Evolutionary conservation across 2,329 filamentous ascomycete genomes (phyloP), one percentile per base, ranked within the genome.

Genomic region (Xylariaceae sp.): DNA sequence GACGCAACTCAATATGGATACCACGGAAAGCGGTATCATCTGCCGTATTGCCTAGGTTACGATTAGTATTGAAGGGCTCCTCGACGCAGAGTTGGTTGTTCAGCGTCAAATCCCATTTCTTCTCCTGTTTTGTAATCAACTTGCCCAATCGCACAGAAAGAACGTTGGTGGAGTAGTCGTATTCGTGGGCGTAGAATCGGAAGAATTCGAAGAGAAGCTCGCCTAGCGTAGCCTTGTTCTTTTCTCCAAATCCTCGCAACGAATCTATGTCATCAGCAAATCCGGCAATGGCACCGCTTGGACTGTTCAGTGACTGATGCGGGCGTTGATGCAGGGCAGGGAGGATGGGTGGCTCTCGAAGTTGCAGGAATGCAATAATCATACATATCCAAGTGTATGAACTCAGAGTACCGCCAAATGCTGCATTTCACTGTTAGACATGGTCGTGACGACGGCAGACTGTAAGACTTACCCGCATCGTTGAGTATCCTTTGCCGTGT

Each of bases 341-440:
- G 18, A 99, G 76, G 57, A 99, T 84, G 0, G 93, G 89, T 13
- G 91, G 89, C 61, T 88, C 82, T 68, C 92, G 86, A 55, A 91
- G 88, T 75, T 99, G 94, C 30, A 99, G 82, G 71, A 97, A 99
- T 67, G 92, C 95, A 72, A 99, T 88, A 66, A 97, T 96, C 81
- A 99, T 85, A 75, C 94, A 99, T 72, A 97, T 97, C 94, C 94
- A 99, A 18, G 94, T 97, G 72, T 99, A 99, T 15, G 94, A 99
- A 74, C 93, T 97, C 61, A 99, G 81, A 5, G 94, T 99, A 59
- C 91, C 92, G 63, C 94, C 92, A 72, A 92, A 91, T 60, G 89
- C 94, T 95, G 71, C 39, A 59, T 17, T 3, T 18, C 2, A 6
- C 13, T 18, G 18, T 64, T 54, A 64, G 57, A 11, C 9, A 23